phyloP scores from a whole-genome alignment of 1,284 basidiomycete species.

The Ustilago crameri region DNA sequence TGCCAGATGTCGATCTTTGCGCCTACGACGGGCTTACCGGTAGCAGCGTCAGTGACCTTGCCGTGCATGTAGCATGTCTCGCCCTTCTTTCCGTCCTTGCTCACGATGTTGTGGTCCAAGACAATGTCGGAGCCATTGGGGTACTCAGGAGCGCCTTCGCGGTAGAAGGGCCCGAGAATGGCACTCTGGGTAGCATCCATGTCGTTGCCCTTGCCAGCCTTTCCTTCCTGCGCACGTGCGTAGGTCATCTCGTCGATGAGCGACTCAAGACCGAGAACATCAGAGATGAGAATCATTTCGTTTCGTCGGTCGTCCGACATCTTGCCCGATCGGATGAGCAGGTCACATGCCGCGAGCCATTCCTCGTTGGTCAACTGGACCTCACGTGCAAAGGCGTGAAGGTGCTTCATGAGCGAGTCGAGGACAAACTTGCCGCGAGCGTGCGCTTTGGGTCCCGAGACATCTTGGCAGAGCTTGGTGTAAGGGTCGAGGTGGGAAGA shows the following conservation, averaged over 20 bases:
- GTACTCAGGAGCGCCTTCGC: constrained; percentile 64
- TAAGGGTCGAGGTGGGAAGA: constrained; percentile 26
- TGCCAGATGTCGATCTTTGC: constrained; percentile 69
- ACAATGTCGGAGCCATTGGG: constrained; percentile 60
- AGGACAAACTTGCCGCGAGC: constrained; percentile 67
- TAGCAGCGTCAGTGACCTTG: constrained; percentile 55
- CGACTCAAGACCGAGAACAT: constrained; percentile 69
- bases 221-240: constrained; percentile 15
- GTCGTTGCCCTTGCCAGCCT: constrained; percentile 31
- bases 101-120: constrained; percentile 55
- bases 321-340: constrained; percentile 68
- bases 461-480: constrained; percentile 39
- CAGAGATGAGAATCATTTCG: constrained; percentile 69
- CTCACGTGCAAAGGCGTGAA: constrained; percentile 66
- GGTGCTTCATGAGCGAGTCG: constrained; percentile 68
- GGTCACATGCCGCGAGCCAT: constrained; percentile 68
- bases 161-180: constrained; percentile 69
- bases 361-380: constrained; percentile 68
- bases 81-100: constrained; percentile 59
- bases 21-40: constrained; percentile 66
- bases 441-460: constrained; percentile 57
- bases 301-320: constrained; percentile 68
- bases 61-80: constrained; percentile 66
- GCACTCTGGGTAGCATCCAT: constrained; percentile 51
- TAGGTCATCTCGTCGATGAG: constrained; percentile 63